These are phyloP conservation scores for Pseudogymnoascus sp. DNA, from an alignment of 2,329 filamentous ascomycete genomes.

Conservation along the genomic window DNA sequence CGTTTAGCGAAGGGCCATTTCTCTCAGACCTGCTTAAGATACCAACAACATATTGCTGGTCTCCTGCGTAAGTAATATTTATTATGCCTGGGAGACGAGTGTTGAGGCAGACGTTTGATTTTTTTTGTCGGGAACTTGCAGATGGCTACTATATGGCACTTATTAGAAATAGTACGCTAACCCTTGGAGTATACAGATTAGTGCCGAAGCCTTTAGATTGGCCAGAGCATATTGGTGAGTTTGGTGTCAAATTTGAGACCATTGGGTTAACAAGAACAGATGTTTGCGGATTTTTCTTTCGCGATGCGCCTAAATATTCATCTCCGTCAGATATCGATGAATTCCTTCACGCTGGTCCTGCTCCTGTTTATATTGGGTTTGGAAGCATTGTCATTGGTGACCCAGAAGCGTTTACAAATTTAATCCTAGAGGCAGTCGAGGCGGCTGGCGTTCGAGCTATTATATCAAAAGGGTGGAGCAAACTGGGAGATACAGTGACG, in stretches of 20 bases:
- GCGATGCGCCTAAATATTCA: slow-evolving; percentile 48
- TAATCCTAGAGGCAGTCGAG: slow-evolving; percentile 29
- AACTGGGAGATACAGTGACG: slow-evolving; percentile 24
- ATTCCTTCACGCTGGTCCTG: slow-evolving; percentile 16
- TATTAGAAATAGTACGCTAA: slow-evolving; percentile 34
- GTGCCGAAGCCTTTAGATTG: slow-evolving; percentile 57
- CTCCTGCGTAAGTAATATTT: neutral
- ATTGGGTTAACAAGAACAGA: slow-evolving; percentile 25
- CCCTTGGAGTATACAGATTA: slow-evolving; percentile 31
- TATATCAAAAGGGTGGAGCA: slow-evolving; percentile 31
- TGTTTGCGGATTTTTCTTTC: slow-evolving; percentile 68
- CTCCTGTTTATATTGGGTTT: slow-evolving; percentile 21
- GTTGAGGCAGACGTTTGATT: neutral
- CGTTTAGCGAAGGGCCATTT: slow-evolving; percentile 29
- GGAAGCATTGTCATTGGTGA: slow-evolving; percentile 26
- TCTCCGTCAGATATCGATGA: slow-evolving; percentile 14
- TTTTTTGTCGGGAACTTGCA: slow-evolving; percentile 27
- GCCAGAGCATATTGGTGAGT: slow-evolving; percentile 48
- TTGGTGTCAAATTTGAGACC: neutral
- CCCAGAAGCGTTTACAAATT: slow-evolving; percentile 26
- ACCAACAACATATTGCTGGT: slow-evolving; percentile 19
- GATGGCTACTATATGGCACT: slow-evolving; percentile 63
- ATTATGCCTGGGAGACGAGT: neutral
- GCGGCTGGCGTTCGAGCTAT: slow-evolving; percentile 29
- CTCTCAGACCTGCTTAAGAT: slow-evolving; percentile 28